A percentile compares a stretch with the other conserved stretches of the same genome.
phyloP scores from a whole-genome alignment of 169 alveolate genomes.

The Miamiensis avidus region DNA sequence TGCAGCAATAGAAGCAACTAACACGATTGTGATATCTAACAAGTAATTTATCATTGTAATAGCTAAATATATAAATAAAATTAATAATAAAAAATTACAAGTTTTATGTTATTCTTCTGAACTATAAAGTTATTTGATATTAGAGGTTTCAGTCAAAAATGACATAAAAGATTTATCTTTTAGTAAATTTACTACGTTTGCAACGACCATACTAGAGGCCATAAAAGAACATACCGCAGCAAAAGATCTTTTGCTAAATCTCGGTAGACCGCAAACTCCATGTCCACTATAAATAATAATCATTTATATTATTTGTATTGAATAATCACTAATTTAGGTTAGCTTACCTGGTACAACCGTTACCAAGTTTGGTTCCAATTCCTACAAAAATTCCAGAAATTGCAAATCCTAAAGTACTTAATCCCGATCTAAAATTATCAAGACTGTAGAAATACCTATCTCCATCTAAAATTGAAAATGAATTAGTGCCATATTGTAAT shows the following conservation, averaged over 20 bases:
- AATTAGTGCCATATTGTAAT: too few species aligned
- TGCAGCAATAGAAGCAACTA: neutral
- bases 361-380: conserved; percentile 76
- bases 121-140: neutral
- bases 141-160: neutral
- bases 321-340: neutral
- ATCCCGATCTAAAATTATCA: neutral
- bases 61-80: too few species aligned
- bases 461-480: neutral
- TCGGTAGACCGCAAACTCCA: conserved; percentile 86
- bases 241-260: conserved; percentile 70
- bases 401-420: conserved; percentile 49
- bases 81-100: too few species aligned
- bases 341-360: conserved; percentile 69
- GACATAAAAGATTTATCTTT: neutral
- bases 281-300: conserved; percentile 59
- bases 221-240: conserved; percentile 72
- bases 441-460: neutral
- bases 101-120: conserved; percentile 16
- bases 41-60: neutral
- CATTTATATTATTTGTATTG: too few species aligned
- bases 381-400: conserved; percentile 80
- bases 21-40: neutral
- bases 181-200: neutral
- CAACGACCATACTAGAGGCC: conserved; percentile 1